Evolutionary conservation across 1,284 basidiomycete species (phyloP).

Genomic region (Lignosus rhinocerotis): DNA sequence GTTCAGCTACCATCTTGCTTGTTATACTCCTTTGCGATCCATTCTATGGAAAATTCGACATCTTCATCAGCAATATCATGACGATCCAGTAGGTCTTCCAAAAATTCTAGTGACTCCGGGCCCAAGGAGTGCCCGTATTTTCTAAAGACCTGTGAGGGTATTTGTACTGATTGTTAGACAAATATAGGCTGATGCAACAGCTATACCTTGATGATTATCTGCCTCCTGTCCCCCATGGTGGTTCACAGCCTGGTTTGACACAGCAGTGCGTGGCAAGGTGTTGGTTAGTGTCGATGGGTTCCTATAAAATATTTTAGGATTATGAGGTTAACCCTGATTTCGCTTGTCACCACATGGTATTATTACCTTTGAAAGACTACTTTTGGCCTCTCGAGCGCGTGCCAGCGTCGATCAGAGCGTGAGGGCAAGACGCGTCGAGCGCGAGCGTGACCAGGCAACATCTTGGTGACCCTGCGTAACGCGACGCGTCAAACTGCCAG

Average conservation of each 20-base stretch:
- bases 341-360: too few species aligned
- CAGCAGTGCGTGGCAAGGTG: too few species aligned
- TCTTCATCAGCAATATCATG: slow-evolving; percentile 74
- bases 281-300: too few species aligned
- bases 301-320: too few species aligned
- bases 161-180: not conserved
- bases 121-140: slow-evolving; percentile 84
- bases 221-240: slow-evolving; percentile 45
- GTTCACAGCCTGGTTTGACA: slow-evolving; percentile 40
- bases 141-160: slow-evolving; percentile 62
- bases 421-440: slow-evolving; percentile 2
- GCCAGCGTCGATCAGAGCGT: not conserved
- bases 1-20: slow-evolving; percentile 76
- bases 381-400: not conserved
- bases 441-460: slow-evolving; percentile 14
- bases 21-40: slow-evolving; percentile 87
- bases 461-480: slow-evolving; percentile 12
- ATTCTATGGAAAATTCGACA: slow-evolving; percentile 78
- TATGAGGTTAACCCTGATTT: too few species aligned
- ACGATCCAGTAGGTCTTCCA: slow-evolving; percentile 67
- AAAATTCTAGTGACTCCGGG: slow-evolving; percentile 67
- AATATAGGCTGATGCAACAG: not conserved
- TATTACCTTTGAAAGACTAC: not conserved
- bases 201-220: slow-evolving; percentile 67
- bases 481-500: slow-evolving; percentile 27